Evolutionary conservation across 768 basidiomycete species (phyloP), one percentile per base, ranked within the genome.

Genomic region (Ramaria rubella): DNA sequence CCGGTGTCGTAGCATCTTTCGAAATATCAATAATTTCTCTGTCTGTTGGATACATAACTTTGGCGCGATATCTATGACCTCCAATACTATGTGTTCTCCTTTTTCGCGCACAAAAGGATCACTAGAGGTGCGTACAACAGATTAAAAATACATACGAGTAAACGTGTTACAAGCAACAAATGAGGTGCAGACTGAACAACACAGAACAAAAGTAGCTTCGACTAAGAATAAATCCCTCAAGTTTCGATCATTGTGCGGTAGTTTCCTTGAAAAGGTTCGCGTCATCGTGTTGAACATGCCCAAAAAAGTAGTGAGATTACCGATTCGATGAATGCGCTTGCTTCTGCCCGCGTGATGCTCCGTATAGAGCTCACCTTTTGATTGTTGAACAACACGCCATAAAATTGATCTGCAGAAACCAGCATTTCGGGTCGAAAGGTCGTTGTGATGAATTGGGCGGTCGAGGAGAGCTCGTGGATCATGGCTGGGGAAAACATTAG

Each of bases 341-440:
- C 94, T 63, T 96, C 89, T 61, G 94, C 93, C 43, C 86, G 79
- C 62, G 83, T 87, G 70, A 97, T 97, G 34, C 81, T 78, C 33
- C 86, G 79, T 44, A 97, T 94, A 0, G 88, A 88, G 54, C 89
- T 92, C 58, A 98, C 86, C 68, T 97, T 97, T 67, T 95, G 90
- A 63, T 88, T 91, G 70, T 95, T 92, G 74, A 96, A 97, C 58
- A 95, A 72, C 9, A 98, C 96, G 14, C 96, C 96, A 60, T 97
- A 97, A 69, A 95, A 97, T 67, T 95, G 93, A 70, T 97, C 94
- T 0, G 94, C 93, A 0, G 89, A 87, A 2, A 90, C 88, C 57
- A 98, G 76, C 89, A 99, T 94, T 73, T 99, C 96, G 0, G 94
- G 90, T 57, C 94, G 81, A 81, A 99, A 99, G 2, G 96, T 99